Base-by-base conservation (phyloP, 306 rosid species). In the Vachellia collinsii region DNA sequence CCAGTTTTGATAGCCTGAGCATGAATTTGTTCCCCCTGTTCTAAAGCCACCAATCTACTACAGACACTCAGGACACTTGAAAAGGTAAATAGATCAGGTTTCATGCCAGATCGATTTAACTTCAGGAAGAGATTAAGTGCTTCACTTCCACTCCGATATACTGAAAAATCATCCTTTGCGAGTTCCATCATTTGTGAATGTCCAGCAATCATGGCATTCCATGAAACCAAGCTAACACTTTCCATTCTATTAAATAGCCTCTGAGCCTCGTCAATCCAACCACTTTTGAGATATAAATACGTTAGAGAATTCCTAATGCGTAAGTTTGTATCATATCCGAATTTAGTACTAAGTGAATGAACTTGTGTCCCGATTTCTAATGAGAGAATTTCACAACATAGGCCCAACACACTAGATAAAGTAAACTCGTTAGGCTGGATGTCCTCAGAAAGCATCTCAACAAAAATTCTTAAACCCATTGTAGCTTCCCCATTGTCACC, bases 161-260 rank as follows among this genome's bases (percentile, higher is more conserved):
- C 88, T 39, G 92, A 83, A 83, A 94, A 83, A 87, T 88, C 87
- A 80, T 88, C 91, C 58, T 59, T 86, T 77, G 85, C 84, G 72
- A 67, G 80, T 43, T 90, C 93, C 91, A 91, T 91, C 86, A 89
- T 86, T 80, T 93, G 90, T 42, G 90, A 89, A 61, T 88, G 88
- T 13, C 97, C 98, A 9, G 98, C 91, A 81, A 95, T 93, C 97
- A 93, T 90, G 7, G 94, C 88, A 78, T 95, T 95, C 98, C 99
- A 93, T 34, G 98, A 85, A 69, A 95, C 84, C 92, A 93, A 86
- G 85, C 78, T 88, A 37, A 41, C 48, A 67, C 66, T 78, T 71
- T 83, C 88, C 91, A 82, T 88, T 80, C 87, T 87, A 63, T 86
- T 79, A 80, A 93, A 90, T 79, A 95, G 74, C 62, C 61, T 83